A percentile compares a stretch with the other conserved stretches of the same genome.
phyloP scores from a whole-genome alignment of 2,329 filamentous ascomycete species.

The Tolypocladium ovalisporum region DNA sequence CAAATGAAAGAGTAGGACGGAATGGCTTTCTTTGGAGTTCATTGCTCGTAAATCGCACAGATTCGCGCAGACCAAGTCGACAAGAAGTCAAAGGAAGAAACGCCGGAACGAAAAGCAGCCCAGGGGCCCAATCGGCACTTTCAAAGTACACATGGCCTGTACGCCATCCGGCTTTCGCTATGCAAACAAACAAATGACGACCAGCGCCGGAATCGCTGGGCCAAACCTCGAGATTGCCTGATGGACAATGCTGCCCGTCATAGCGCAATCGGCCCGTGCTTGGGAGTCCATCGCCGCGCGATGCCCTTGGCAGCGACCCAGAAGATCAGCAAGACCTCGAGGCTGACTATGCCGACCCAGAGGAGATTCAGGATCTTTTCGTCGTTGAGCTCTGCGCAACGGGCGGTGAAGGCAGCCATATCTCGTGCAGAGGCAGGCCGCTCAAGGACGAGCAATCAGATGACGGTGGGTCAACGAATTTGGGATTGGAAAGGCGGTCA shows the following conservation, averaged over 20 bases:
- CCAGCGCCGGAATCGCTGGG: not conserved
- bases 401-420: conserved; percentile 14
- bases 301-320: conserved; percentile 21
- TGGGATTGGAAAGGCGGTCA: not conserved
- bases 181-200: not conserved
- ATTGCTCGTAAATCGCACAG: not conserved
- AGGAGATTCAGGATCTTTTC: conserved; percentile 31
- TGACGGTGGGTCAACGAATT: not conserved
- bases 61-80: not conserved
- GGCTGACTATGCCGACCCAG: conserved; percentile 34
- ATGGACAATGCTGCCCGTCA: not conserved
- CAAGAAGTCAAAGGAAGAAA: not conserved
- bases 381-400: conserved; percentile 20
- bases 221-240: not conserved
- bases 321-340: conserved; percentile 33
- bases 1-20: not conserved
- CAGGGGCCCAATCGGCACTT: not conserved
- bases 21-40: not conserved
- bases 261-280: not conserved
- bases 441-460: not conserved
- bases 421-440: conserved; percentile 3
- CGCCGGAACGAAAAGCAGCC: too few species aligned
- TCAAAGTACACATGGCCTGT: not conserved
- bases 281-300: not conserved
- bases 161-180: not conserved